Base-by-base conservation (phyloP, 2,329 filamentous ascomycete genomes). In the Cordyceps farinosa region DNA sequence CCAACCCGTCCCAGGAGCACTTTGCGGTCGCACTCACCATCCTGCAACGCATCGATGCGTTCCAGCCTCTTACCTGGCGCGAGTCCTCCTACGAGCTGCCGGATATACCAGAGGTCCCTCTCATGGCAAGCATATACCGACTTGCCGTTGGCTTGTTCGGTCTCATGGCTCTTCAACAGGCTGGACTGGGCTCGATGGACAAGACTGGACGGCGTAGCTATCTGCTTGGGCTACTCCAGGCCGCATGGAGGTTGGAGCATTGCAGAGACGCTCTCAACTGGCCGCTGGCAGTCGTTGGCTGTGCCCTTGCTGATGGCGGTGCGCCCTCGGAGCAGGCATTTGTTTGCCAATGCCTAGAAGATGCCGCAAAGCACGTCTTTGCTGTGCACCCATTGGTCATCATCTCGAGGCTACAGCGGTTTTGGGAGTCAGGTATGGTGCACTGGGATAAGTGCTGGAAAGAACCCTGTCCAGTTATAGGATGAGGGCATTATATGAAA, bases 221-320 rank as follows among this genome's bases (percentile, higher is more conserved):
- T 30, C 52, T 55, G 22, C 22, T 55, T 29, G n/a, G 10, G n/a
- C 10, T 55, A 9, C 52, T 55, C 22, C 3, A 9, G 52, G 11
- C 36, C 17, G 52, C 52, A 2, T 55, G 52, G 52, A 17, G 17
- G 6, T 22, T 55, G 5, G 52, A 55, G 52, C 52, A 55, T n/a
- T 55, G 52, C 22, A 55, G 52, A 17, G 52, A 55, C 27, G 52
- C 52, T 15, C 52, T 55, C 11, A 55, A 55, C 52, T 55, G 52
- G 52, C 52, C 52, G 11, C 27, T 55, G 27, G 52, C 52, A 15
- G 52, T 55, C n/a, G 52, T 17, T 40, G 52, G 52, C 2, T 55
- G 52, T 42, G 52, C 52, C 13, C 52, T 55, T 10, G 52, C 52
- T 5, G 52, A 42, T 42, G 52, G 36, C 13, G 52, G 52, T 6